Evolutionary conservation across 257 asterid genomes (phyloP).

Genomic region (Nicotiana noctiflora): DNA sequence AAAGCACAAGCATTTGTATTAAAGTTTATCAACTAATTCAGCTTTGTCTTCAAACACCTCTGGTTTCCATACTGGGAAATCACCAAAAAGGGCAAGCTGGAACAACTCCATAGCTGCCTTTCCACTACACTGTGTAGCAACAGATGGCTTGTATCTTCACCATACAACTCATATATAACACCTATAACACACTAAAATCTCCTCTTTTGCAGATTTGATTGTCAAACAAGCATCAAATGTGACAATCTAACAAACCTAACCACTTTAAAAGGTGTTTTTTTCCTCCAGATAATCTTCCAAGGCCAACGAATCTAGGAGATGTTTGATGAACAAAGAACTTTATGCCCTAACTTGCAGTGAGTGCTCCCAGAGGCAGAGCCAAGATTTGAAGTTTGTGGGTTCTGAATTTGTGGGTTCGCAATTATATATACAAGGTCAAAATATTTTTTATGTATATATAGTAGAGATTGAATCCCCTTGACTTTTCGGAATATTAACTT

Average conservation of each 20-base stretch:
- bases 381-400: no score
- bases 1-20: background rate
- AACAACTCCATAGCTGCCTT: background rate
- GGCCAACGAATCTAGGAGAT: background rate
- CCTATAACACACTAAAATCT: background rate
- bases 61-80: background rate
- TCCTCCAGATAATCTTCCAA: background rate
- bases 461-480: no score
- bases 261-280: background rate
- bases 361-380: no score
- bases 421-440: no score
- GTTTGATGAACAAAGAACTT: background rate
- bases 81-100: slow-evolving; percentile 6
- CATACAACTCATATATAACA: background rate
- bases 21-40: background rate
- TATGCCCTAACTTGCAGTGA: no score
- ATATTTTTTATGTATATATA: no score
- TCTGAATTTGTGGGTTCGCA: no score
- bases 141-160: background rate
- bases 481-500: no score
- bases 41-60: background rate
- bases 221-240: background rate
- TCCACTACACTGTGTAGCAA: background rate
- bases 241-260: background rate
- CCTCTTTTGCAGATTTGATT: background rate